These are phyloP conservation scores for Handroanthus guayacan DNA, from an alignment of 257 asterid genomes.

Conservation along the genomic window DNA sequence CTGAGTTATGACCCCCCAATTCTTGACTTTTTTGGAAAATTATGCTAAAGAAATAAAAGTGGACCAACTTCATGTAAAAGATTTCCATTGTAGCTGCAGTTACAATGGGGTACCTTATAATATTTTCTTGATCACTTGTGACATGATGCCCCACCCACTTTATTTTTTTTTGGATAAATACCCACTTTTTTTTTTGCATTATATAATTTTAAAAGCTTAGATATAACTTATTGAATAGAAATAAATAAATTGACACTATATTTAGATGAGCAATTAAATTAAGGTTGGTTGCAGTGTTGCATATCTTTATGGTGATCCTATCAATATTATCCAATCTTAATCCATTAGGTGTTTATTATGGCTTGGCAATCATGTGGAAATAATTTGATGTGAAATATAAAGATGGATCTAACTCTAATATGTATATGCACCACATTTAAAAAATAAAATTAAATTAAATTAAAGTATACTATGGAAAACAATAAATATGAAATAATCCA, in stretches of 20 bases:
- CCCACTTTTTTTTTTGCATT: not conserved
- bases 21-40: constrained; percentile 14
- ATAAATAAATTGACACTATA: no score
- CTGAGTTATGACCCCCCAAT: constrained; percentile 9
- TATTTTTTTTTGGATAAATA: not conserved
- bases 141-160: not conserved
- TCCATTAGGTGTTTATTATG: not conserved
- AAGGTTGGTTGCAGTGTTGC: not conserved
- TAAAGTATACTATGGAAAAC: no score
- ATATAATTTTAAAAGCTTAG: not conserved
- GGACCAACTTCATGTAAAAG: constrained; percentile 17
- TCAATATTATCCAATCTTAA: not conserved
- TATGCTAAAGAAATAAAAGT: not conserved
- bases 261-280: not conserved
- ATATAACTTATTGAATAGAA: not conserved
- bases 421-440: no score
- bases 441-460: no score
- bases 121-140: no score
- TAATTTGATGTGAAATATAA: no score
- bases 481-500: no score
- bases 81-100: not conserved
- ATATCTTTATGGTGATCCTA: not conserved
- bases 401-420: no score
- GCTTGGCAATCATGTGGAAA: no score
- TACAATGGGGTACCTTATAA: not conserved